Base-by-base conservation (phyloP, 2,329 filamentous ascomycete genomes). In the Colletotrichum graminicola region DNA sequence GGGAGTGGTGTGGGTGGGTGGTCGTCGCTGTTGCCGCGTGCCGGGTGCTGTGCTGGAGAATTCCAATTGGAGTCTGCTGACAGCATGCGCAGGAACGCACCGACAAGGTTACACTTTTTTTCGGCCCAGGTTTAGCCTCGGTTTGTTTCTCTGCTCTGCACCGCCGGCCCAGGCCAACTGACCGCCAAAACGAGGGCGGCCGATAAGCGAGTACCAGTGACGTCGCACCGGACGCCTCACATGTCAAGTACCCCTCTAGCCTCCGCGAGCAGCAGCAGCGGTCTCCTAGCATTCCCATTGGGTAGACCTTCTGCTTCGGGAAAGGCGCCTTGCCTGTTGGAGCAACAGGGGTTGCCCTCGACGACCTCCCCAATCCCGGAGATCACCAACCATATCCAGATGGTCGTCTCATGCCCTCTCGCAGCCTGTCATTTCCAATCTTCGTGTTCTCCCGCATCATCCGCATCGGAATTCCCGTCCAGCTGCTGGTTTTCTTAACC, bases 271-370 rank as follows among this genome's bases (percentile, higher is more conserved):
- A 41, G 23, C 26, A 41, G 23, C 51, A 23, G 23, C 14, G n/a
- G n/a, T 45, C 54, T 45, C 11, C 43, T 62, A 47, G n/a, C 51
- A 36, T 54, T 57, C 52, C 32, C 64, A 71, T 63, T 67, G 64
- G 54, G 47, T 43, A 45, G 54, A 43, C 51, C 54, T 64, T 72
- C 69, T 54, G 52, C 65, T 68, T 72, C 66, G 59, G 69, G 59
- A 45, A 68, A 63, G 54, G 68, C 54, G 59, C 32, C 32, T 36
- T 47, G 23, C 43, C 41, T 52, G 59, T 68, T 57, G 59, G 68
- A 71, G 68, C 23, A 69, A 60, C 69, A 72, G 69, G 69, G 69
- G 69, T 72, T 72, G 65, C 69, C 69, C 70, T 71, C 66, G 62
- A 72, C 70, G 61, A 72, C 70, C 70, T 49, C 66, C 61, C 70